Base-by-base conservation (phyloP, 2,329 filamentous ascomycete genomes). In the Aspergillus pseudotamarii region DNA sequence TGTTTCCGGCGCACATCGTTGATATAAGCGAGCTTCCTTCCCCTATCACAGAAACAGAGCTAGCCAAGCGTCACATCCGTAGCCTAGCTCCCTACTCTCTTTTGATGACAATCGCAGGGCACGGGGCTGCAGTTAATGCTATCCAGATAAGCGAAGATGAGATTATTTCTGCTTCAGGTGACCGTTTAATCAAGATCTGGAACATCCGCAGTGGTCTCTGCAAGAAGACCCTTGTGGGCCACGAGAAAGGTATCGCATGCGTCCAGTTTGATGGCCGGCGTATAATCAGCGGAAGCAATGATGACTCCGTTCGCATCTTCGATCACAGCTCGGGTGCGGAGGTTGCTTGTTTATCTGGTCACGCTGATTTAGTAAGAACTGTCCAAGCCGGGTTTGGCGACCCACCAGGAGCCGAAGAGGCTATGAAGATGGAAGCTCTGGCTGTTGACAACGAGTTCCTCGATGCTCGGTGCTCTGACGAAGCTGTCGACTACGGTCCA, bases 311-410 rank as follows among this genome's bases (percentile, higher is more conserved):
- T 36, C 93, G 95, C 69, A 95, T 99, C 23, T 99, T 96, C 75
- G 95, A 98, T 75, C 89, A 91, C 51, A 86, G 87, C 53, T 93
- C 93, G 0, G 91, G 91, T 4, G 89, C 95, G 12, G 94, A 98
- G 77, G 93, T 98, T 6, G 94, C 94, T 19, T 94, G 91, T 72
- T 83, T 99, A 10, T 85, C 89, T 57, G 91, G 91, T 12, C 95
- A 99, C 74, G 85, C 83, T 4, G 91, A 92, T 68, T 86, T 99
- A 21, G 95, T 99, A 28, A 89, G 95, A 45, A 98, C 95, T 0
- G 91, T 99, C 1, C 95, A 99, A 79, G 94, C 95, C 26, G 93
- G 93, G 9, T 98, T 97, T 70, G 94, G 92, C 10, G 94, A 98
- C 75, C 81, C 94, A 54, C 91, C 93, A 0, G 92, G 92, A 64